Conservation (phyloP, 257 asterid genomes). For the Scutellaria minor region DNA sequence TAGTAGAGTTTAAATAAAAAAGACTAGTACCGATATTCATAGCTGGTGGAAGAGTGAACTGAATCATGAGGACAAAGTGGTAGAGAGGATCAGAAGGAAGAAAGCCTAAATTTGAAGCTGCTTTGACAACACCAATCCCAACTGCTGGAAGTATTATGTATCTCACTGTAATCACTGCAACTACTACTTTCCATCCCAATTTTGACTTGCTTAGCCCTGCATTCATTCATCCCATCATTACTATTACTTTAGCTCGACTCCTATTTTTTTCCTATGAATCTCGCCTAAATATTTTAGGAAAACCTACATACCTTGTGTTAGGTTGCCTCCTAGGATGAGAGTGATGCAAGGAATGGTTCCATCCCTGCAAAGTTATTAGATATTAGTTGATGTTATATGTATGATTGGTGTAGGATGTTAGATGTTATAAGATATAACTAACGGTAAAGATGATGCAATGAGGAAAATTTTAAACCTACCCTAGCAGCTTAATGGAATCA, state of each 20-base stretch:
- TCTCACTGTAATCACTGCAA: slow-evolving; percentile 66
- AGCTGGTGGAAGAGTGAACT: slow-evolving; percentile 89
- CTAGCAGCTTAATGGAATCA: slow-evolving; percentile 66
- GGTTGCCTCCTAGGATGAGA: slow-evolving; percentile 91
- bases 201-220: slow-evolving; percentile 69
- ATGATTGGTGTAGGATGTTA: background rate
- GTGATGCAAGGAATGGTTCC: slow-evolving; percentile 91
- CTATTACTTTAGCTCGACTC: background rate
- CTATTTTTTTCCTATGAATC: background rate
- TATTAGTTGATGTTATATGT: too few relatives aligned
- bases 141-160: slow-evolving; percentile 64
- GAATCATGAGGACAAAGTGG: slow-evolving; percentile 82
- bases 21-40: slow-evolving; percentile 67
- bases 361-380: slow-evolving; percentile 44
- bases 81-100: slow-evolving; percentile 84
- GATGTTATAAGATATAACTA: too few relatives aligned
- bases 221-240: slow-evolving; percentile 10
- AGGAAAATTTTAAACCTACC: slow-evolving; percentile 46
- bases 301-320: slow-evolving; percentile 74
- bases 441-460: background rate
- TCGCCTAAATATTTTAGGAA: background rate
- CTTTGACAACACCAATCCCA: slow-evolving; percentile 70
- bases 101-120: slow-evolving; percentile 70
- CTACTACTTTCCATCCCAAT: slow-evolving; percentile 43
- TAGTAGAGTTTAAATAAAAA: background rate